Evolutionary conservation across 495 filamentous ascomycete species (phyloP).

Genomic region (Hypoxylon rickii): DNA sequence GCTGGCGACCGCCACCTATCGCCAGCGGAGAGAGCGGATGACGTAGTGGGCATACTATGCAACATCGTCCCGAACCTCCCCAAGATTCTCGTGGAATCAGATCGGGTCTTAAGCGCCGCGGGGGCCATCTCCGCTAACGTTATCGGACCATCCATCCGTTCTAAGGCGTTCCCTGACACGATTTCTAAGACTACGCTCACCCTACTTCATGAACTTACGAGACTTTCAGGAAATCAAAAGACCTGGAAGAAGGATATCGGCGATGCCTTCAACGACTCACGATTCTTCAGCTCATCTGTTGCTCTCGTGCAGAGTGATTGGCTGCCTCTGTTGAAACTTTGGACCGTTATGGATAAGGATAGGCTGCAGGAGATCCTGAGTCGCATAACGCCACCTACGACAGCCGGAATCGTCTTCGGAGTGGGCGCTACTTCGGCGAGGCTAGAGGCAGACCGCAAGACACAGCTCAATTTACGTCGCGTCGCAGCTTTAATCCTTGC

Average conservation of each 20-base stretch:
- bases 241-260: conserved; percentile 90
- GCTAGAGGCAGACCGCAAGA: conserved; percentile 89
- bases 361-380: conserved; percentile 78
- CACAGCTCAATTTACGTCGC: conserved; percentile 87
- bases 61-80: conserved; percentile 79
- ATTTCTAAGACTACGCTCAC: conserved; percentile 70
- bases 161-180: conserved; percentile 87
- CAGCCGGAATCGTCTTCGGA: conserved; percentile 97
- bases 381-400: conserved; percentile 80
- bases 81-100: conserved; percentile 83
- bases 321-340: conserved; percentile 83
- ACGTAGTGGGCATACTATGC: conserved; percentile 79
- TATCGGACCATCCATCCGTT: conserved; percentile 79
- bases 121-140: conserved; percentile 81
- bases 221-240: conserved; percentile 79
- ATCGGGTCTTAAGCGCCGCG: conserved; percentile 77
- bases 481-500: conserved; percentile 78
- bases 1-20: conserved; percentile 22
- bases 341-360: conserved; percentile 84
- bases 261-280: conserved; percentile 88
- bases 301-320: conserved; percentile 71
- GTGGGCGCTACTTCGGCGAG: conserved; percentile 95
- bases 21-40: conserved; percentile 60
- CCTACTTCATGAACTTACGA: conserved; percentile 76
- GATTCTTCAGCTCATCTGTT: conserved; percentile 75